Percentiles rank a stretch among this genome's conserved stretches.
Evolutionary conservation across 495 filamentous ascomycete species (phyloP).

Genomic region (Darksidea phi): DNA sequence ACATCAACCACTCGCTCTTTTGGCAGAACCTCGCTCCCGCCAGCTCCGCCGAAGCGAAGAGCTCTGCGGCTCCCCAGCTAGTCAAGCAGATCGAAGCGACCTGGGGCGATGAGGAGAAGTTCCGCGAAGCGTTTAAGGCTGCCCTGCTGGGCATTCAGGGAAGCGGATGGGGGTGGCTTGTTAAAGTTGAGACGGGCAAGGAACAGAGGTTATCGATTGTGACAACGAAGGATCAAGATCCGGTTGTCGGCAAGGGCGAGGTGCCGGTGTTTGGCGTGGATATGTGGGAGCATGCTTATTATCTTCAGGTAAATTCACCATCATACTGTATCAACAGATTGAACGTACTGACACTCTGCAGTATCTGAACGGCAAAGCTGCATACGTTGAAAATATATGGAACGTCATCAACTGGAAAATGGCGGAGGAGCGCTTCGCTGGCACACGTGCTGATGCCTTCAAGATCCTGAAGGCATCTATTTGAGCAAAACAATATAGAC

Average conservation of each 20-base stretch:
- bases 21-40: slow-evolving; percentile 44
- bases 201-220: slow-evolving; percentile 39
- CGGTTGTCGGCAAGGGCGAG: slow-evolving; percentile 37
- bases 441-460: slow-evolving; percentile 35
- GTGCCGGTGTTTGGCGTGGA: slow-evolving; percentile 45
- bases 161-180: slow-evolving; percentile 47
- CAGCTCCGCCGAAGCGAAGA: slow-evolving; percentile 31
- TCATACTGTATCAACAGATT: background rate
- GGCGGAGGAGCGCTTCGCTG: slow-evolving; percentile 38
- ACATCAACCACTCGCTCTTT: slow-evolving; percentile 48
- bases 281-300: slow-evolving; percentile 50
- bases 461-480: slow-evolving; percentile 35
- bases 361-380: slow-evolving; percentile 44
- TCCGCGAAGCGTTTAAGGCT: slow-evolving; percentile 41
- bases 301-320: slow-evolving; percentile 38
- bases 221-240: slow-evolving; percentile 46
- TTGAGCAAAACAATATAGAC: slow-evolving; percentile 1
- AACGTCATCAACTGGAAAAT: slow-evolving; percentile 43
- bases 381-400: slow-evolving; percentile 44
- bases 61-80: slow-evolving; percentile 37
- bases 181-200: slow-evolving; percentile 28
- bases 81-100: slow-evolving; percentile 35
- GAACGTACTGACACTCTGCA: slow-evolving; percentile 4
- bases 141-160: slow-evolving; percentile 44
- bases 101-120: slow-evolving; percentile 40